phyloP scores from a whole-genome alignment of 1,284 basidiomycete genomes.

The Sanghuangporus weigelae region DNA sequence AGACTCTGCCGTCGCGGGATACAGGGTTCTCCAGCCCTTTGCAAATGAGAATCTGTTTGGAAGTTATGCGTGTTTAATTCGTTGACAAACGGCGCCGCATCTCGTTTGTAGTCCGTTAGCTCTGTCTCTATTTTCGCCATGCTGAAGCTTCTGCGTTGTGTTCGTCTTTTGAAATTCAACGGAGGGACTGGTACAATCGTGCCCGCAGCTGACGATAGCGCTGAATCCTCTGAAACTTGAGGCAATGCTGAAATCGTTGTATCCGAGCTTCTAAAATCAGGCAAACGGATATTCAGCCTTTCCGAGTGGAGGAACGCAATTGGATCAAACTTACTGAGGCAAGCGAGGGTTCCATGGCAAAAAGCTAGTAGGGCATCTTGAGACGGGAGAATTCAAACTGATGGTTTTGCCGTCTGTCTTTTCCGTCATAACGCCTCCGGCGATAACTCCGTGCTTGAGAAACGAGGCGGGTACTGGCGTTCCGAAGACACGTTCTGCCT shows the following conservation, averaged over 20 bases:
- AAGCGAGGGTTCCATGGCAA: not conserved
- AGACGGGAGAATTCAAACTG: conserved; percentile 7
- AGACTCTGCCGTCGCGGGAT: conserved; percentile 1
- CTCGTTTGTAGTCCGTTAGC: not conserved
- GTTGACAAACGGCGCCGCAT: not conserved
- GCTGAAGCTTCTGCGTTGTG: conserved; percentile 12
- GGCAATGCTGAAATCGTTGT: not conserved
- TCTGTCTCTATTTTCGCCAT: conserved; percentile 5
- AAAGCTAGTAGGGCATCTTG: not conserved
- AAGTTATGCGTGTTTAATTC: not conserved
- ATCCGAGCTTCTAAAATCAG: not conserved
- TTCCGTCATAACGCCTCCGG: not conserved
- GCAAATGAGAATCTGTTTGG: not conserved
- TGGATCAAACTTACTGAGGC: not conserved
- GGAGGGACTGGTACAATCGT: conserved; percentile 8
- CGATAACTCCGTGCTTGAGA: not conserved
- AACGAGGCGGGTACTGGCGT: not conserved
- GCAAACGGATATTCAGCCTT: not conserved
- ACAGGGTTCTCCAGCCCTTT: not conserved
- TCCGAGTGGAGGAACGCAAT: not conserved
- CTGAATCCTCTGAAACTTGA: not conserved
- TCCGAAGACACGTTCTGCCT: conserved; percentile 2
- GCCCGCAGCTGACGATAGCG: not conserved
- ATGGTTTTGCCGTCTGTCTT: not conserved
- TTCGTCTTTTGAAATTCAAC: conserved; percentile 8